Evolutionary conservation across 139 green algal genomes (phyloP).

Genomic region (Haematococcus lacustris): DNA sequence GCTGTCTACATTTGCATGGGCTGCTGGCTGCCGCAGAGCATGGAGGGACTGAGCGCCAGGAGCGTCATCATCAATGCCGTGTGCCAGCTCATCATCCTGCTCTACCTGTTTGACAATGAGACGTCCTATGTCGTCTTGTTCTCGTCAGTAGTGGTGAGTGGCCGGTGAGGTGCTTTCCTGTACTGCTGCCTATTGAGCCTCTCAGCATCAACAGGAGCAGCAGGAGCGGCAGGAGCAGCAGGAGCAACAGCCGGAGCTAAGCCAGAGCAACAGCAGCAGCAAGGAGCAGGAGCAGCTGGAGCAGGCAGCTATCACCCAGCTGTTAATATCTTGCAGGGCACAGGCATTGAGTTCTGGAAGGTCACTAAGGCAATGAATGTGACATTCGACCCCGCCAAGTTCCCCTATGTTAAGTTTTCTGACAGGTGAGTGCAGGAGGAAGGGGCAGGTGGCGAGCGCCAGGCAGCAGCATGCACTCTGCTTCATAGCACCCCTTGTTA

Average conservation of each 20-base stretch:
- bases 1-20: too few species aligned
- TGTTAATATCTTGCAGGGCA: constrained; percentile 61
- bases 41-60: constrained; percentile 61
- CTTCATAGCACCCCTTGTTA: too few species aligned
- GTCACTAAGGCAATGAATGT: constrained; percentile 93
- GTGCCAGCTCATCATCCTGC: constrained; percentile 85
- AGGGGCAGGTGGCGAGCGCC: too few species aligned
- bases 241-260: too few species aligned
- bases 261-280: too few species aligned
- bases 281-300: too few species aligned
- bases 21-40: constrained; percentile 22
- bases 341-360: constrained; percentile 97
- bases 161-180: neutral
- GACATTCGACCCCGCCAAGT: constrained; percentile 31
- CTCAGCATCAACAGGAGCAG: too few species aligned
- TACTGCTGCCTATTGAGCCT: neutral
- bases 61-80: constrained; percentile 88
- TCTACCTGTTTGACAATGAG: constrained; percentile 98
- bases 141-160: constrained; percentile 22
- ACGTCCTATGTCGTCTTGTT: constrained; percentile 87
- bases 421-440: constrained; percentile 25
- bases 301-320: too few species aligned
- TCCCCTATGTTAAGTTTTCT: constrained; percentile 45
- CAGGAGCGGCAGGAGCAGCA: too few species aligned
- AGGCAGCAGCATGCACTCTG: too few species aligned